Percentiles rank a stretch among this genome's conserved stretches.
phyloP scores from a whole-genome alignment of 2,329 filamentous ascomycete species.

The Pseudogymnoascus sp. region DNA sequence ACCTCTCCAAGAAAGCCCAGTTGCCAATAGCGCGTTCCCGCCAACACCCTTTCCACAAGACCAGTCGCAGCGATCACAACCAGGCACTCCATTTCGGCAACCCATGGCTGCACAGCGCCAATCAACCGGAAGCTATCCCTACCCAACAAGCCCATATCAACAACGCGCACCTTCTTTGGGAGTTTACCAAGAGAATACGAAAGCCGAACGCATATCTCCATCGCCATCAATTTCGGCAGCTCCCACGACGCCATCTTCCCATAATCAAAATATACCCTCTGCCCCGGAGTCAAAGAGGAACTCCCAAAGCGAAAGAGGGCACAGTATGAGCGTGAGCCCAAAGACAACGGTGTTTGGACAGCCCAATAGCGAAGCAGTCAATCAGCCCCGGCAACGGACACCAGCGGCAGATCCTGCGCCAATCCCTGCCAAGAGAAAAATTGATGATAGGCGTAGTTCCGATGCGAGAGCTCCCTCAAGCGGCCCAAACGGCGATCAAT shows the following conservation, averaged over 20 bases:
- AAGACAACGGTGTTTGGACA: conserved; percentile 49
- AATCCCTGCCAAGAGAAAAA: conserved; percentile 40
- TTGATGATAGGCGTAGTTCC: conserved; percentile 33
- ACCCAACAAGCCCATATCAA: conserved; percentile 53
- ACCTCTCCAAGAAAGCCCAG: conserved; percentile 46
- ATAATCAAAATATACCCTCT: conserved; percentile 42
- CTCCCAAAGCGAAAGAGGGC: conserved; percentile 55
- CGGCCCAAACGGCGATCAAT: conserved; percentile 17
- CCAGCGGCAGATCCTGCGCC: conserved; percentile 30
- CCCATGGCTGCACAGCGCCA: conserved; percentile 40
- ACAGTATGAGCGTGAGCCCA: conserved; percentile 67
- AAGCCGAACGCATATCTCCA: conserved; percentile 31
- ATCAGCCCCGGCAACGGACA: conserved; percentile 23
- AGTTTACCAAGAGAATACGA: conserved; percentile 21
- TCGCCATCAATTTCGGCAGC: conserved; percentile 33
- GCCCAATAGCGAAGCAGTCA: conserved; percentile 22
- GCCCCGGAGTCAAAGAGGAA: conserved; percentile 32
- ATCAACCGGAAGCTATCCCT: conserved; percentile 37
- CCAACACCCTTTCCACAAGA: conserved; percentile 24
- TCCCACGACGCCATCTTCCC: conserved; percentile 35
- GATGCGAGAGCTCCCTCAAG: conserved; percentile 21
- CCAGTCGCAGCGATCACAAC: conserved; percentile 24
- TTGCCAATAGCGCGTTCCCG: conserved; percentile 20
- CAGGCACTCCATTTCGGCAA: conserved; percentile 40
- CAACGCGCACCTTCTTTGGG: conserved; percentile 35